phyloP scores from a whole-genome alignment of 257 asterid species.

The Agastache rugosa region DNA sequence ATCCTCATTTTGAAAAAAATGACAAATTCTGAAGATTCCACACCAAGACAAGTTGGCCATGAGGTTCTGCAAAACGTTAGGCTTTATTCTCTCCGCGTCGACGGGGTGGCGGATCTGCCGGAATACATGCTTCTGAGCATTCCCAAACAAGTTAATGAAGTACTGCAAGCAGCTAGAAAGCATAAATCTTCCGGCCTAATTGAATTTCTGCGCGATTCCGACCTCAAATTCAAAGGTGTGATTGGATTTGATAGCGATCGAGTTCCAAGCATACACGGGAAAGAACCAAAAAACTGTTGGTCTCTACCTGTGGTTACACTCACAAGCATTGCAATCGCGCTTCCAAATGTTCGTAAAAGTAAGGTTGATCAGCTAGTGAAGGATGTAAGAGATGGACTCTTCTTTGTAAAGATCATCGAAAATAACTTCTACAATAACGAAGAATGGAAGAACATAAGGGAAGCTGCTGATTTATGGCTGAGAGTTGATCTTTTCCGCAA shows the following conservation, averaged over 20 bases:
- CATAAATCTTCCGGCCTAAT: neutral
- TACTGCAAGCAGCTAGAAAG: slow-evolving; percentile 25
- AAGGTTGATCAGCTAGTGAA: slow-evolving; percentile 17
- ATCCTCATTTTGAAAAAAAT: too few species aligned
- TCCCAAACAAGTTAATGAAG: slow-evolving; percentile 39
- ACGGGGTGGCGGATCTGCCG: slow-evolving; percentile 51
- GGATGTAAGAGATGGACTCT: slow-evolving; percentile 42
- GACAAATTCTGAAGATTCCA: neutral
- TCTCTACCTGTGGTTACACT: slow-evolving; percentile 47
- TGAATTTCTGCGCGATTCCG: slow-evolving; percentile 36
- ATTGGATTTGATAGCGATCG: slow-evolving; percentile 37
- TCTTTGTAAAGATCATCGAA: slow-evolving; percentile 37
- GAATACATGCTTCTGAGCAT: slow-evolving; percentile 38
- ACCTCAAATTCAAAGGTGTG: slow-evolving; percentile 43
- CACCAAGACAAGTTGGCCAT: neutral
- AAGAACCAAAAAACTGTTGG: slow-evolving; percentile 49
- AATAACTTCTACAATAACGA: slow-evolving; percentile 17
- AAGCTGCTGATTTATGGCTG: slow-evolving; percentile 49
- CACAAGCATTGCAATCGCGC: slow-evolving; percentile 49
- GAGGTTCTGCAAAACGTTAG: slow-evolving; percentile 24
- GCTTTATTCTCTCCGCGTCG: slow-evolving; percentile 43
- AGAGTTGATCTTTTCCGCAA: slow-evolving; percentile 42
- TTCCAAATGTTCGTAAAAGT: slow-evolving; percentile 34
- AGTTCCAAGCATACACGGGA: slow-evolving; percentile 43
- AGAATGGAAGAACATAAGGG: slow-evolving; percentile 30